Evolutionary conservation across 306 rosid species (phyloP).

Genomic region (Pyrus communis): DNA sequence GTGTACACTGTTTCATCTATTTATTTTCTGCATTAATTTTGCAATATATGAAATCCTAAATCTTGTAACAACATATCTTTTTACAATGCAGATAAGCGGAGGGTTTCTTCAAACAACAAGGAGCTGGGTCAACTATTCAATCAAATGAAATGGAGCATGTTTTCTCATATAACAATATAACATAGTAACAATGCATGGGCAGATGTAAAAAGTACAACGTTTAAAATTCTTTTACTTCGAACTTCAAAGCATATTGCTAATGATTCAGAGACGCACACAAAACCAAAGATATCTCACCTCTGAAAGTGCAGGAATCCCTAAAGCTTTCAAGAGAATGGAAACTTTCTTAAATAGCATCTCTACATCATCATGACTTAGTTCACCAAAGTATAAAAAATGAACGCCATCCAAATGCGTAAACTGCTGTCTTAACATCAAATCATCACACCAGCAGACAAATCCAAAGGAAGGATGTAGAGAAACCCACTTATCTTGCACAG

Average conservation of each 20-base stretch:
- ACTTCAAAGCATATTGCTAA: not conserved
- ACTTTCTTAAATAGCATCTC: slow-evolving; percentile 41
- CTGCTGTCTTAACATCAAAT: slow-evolving; percentile 49
- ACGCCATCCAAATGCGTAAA: slow-evolving; percentile 62
- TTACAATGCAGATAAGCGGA: not conserved
- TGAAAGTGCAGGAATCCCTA: slow-evolving; percentile 84
- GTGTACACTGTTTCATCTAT: not conserved
- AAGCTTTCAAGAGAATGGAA: slow-evolving; percentile 51
- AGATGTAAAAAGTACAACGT: not conserved
- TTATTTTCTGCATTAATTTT: not conserved
- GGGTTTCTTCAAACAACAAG: not conserved
- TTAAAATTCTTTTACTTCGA: not conserved
- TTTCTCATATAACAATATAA: not conserved
- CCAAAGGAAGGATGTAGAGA: slow-evolving; percentile 81
- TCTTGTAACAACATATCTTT: not conserved
- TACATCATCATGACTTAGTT: slow-evolving; percentile 35
- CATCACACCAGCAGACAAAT: slow-evolving; percentile 85
- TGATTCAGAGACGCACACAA: not conserved
- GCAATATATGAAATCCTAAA: not conserved
- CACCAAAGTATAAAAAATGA: slow-evolving; percentile 59
- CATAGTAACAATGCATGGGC: not conserved
- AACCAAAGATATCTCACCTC: slow-evolving; percentile 44
- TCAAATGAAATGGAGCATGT: not conserved
- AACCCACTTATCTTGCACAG: slow-evolving; percentile 85
- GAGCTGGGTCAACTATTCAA: too few species aligned